A percentile compares a stretch with the other conserved stretches of the same genome.
Evolutionary conservation across 1,284 basidiomycete species (phyloP).

Genomic region (Leccinum proliferum): DNA sequence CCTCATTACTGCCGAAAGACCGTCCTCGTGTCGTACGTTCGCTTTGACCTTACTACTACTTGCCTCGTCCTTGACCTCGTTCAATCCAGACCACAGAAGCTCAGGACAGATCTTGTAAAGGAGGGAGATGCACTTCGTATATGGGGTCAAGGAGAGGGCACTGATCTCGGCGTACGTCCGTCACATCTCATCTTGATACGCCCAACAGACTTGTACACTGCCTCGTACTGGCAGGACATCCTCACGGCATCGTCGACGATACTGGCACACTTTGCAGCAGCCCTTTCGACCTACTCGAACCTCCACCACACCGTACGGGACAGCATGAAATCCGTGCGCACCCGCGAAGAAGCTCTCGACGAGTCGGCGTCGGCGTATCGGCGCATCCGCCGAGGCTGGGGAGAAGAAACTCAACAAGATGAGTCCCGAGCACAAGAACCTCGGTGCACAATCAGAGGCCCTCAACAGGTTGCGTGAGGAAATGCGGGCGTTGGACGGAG

Average conservation of each 20-base stretch:
- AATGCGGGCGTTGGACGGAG: conserved; percentile 74
- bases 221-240: conserved; percentile 52
- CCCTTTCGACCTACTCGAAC: conserved; percentile 67
- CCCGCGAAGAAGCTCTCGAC: conserved; percentile 81
- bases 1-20: conserved; percentile 83
- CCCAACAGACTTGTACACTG: neutral
- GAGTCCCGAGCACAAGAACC: conserved; percentile 87
- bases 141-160: conserved; percentile 85
- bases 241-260: conserved; percentile 70
- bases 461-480: conserved; percentile 74
- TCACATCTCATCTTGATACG: neutral
- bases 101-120: conserved; percentile 62
- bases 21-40: conserved; percentile 66
- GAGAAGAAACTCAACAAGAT: conserved; percentile 91
- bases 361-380: conserved; percentile 68
- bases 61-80: neutral
- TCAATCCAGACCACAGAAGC: conserved; percentile 51
- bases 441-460: conserved; percentile 69
- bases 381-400: conserved; percentile 76
- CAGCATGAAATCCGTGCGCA: conserved; percentile 73
- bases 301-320: conserved; percentile 75
- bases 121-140: conserved; percentile 70
- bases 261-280: conserved; percentile 64
- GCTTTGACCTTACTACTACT: neutral
- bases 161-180: conserved; percentile 71